Conservation (phyloP, 139 green algal genomes). For the Volvox reticuliferus region DNA sequence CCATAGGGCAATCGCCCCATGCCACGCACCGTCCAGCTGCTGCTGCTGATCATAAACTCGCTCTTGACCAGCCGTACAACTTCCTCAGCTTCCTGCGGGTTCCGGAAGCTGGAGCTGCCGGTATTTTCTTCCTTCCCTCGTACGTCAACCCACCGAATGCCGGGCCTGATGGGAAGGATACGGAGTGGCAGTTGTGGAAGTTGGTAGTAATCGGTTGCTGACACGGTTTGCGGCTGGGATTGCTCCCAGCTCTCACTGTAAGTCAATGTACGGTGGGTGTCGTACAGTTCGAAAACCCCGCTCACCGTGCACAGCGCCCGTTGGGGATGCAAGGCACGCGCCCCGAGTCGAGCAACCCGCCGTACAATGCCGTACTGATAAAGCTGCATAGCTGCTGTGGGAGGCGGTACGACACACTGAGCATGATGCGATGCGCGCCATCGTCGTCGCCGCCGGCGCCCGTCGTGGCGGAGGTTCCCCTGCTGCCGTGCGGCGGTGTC, state of each 20-base stretch:
- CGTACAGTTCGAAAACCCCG: too few relatives aligned
- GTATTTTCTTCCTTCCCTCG: neutral
- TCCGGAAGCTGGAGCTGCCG: constrained; percentile 19
- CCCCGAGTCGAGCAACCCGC: neutral
- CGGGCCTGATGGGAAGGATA: neutral
- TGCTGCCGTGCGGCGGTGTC: neutral
- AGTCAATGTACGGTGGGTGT: too few relatives aligned
- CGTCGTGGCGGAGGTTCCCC: neutral
- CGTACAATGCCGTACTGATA: constrained; percentile 20
- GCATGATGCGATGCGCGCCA: constrained; percentile 2
- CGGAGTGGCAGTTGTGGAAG: too few relatives aligned
- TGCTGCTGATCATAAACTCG: neutral
- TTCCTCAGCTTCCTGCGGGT: neutral
- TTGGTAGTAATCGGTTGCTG: too few relatives aligned
- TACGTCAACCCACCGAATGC: constrained; percentile 21
- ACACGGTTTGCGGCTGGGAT: too few relatives aligned
- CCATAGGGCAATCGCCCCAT: too few relatives aligned
- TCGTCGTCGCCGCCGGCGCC: neutral
- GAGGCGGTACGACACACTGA: constrained; percentile 41
- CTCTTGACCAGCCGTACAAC: neutral
- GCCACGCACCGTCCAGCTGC: constrained; percentile 33
- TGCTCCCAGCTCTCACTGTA: too few relatives aligned
- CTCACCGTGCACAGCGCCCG: too few relatives aligned
- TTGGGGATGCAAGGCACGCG: too few relatives aligned
- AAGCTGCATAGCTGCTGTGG: constrained; percentile 13